Conservation (phyloP, 2,329 filamentous ascomycete genomes). For the Fusarium brevicatenulatum region DNA sequence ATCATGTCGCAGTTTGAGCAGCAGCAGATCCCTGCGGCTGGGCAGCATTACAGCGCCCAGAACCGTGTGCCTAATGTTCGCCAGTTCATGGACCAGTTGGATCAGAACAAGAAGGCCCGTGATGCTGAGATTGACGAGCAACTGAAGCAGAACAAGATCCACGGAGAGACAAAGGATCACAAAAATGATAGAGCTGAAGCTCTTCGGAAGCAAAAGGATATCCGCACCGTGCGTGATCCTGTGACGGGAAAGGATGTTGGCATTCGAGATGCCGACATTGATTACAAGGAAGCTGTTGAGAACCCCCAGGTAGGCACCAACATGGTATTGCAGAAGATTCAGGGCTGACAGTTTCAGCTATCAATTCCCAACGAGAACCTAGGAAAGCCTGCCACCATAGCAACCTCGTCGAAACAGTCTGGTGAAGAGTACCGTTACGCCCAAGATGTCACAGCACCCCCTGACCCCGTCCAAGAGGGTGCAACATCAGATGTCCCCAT, state of each 20-base stretch:
- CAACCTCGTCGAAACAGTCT: slow-evolving; percentile 76
- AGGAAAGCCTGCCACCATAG: slow-evolving; percentile 75
- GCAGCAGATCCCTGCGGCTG: slow-evolving; percentile 56
- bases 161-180: slow-evolving; percentile 56
- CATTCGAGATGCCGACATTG: slow-evolving; percentile 82
- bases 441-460: slow-evolving; percentile 91
- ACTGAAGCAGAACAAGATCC: slow-evolving; percentile 51
- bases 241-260: slow-evolving; percentile 86
- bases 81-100: slow-evolving; percentile 82
- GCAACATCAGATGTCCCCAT: slow-evolving; percentile 95
- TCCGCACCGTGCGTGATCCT: slow-evolving; percentile 85
- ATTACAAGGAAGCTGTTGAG: slow-evolving; percentile 74
- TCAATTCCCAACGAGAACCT: slow-evolving; percentile 92
- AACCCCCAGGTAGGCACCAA: slow-evolving; percentile 70
- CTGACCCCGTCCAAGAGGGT: slow-evolving; percentile 83
- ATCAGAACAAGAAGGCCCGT: slow-evolving; percentile 79
- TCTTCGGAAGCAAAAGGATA: slow-evolving; percentile 54
- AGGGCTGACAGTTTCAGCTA: slow-evolving; percentile 53
- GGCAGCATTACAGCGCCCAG: slow-evolving; percentile 80
- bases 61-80: slow-evolving; percentile 91
- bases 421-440: slow-evolving; percentile 83
- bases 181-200: slow-evolving; percentile 47
- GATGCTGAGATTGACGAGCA: slow-evolving; percentile 76
- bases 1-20: slow-evolving; percentile 53
- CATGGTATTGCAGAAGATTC: accelerated